Evolutionary conservation across 2,329 filamentous ascomycete species (phyloP).

Genomic region (Talaromyces verruculosus): DNA sequence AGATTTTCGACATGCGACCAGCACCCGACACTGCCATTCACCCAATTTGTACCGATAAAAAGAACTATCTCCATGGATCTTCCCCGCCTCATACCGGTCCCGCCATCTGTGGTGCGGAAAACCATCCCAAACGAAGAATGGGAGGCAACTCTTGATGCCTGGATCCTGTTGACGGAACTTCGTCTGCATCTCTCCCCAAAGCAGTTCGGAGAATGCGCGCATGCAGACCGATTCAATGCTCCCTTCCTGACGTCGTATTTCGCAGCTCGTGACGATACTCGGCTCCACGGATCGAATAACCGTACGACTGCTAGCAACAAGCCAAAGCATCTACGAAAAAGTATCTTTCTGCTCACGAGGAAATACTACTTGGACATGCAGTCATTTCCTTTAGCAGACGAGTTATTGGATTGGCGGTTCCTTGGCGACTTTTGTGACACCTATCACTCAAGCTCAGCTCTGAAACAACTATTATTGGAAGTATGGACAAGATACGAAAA

Average conservation of each 20-base stretch:
- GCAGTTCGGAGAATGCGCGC: constrained; percentile 54
- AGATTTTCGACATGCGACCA: not conserved
- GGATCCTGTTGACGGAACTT: constrained; percentile 66
- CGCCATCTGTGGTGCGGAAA: constrained; percentile 65
- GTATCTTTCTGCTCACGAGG: constrained; percentile 64
- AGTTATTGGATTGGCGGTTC: constrained; percentile 64
- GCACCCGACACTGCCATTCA: not conserved
- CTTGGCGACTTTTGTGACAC: constrained; percentile 66
- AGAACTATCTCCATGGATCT: constrained; percentile 48
- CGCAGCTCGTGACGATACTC: constrained; percentile 37
- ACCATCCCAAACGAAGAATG: constrained; percentile 70
- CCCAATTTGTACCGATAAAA: not conserved
- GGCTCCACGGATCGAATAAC: constrained; percentile 38
- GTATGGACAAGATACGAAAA: constrained; percentile 43
- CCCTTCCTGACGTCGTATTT: constrained; percentile 69
- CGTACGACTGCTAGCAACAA: constrained; percentile 19
- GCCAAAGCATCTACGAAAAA: constrained; percentile 55
- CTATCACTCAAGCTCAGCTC: constrained; percentile 64
- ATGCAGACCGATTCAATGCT: constrained; percentile 59
- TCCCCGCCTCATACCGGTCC: constrained; percentile 76
- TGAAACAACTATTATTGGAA: constrained; percentile 54
- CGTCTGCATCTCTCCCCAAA: constrained; percentile 61
- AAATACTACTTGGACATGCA: constrained; percentile 54
- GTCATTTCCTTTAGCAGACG: constrained; percentile 39
- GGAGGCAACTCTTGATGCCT: constrained; percentile 73